Evolutionary conservation across 2,329 filamentous ascomycete genomes (phyloP).

Genomic region (Botryotinia globosa): DNA sequence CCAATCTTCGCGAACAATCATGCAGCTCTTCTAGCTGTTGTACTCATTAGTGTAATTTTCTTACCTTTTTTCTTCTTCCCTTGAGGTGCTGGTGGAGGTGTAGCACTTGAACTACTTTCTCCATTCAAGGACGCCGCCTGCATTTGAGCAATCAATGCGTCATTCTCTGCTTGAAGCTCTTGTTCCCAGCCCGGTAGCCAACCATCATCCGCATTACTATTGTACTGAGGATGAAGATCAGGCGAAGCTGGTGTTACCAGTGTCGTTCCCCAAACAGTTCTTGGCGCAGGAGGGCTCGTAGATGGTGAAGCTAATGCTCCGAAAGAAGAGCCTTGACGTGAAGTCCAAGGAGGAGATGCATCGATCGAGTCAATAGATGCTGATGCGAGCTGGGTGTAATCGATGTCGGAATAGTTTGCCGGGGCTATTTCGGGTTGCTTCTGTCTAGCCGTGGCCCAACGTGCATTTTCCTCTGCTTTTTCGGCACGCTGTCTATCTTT

Average conservation of each 20-base stretch:
- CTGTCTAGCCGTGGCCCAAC: constrained; percentile 57
- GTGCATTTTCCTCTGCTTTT: constrained; percentile 64
- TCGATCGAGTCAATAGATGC: constrained; percentile 47
- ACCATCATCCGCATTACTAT: constrained; percentile 61
- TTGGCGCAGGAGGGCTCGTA: constrained; percentile 71
- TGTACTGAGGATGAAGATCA: constrained; percentile 44
- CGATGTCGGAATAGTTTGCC: constrained; percentile 51
- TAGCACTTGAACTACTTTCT: constrained; percentile 23
- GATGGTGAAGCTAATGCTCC: constrained; percentile 72
- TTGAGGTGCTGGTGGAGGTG: constrained; percentile 11
- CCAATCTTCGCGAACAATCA: constrained; percentile 27
- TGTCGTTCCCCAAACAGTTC: constrained; percentile 91
- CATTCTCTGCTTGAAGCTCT: constrained; percentile 63
- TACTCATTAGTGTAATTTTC: constrained; percentile 72
- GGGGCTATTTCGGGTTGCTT: constrained; percentile 50
- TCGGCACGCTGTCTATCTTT: constrained; percentile 67
- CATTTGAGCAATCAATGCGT: constrained; percentile 54
- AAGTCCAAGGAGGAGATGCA: constrained; percentile 50
- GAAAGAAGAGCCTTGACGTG: constrained; percentile 60
- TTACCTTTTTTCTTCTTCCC: constrained; percentile 67
- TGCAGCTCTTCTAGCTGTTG: constrained; percentile 45
- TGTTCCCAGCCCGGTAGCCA: constrained; percentile 85
- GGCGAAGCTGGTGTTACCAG: constrained; percentile 59
- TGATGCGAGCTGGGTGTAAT: constrained; percentile 66
- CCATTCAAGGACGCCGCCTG: constrained; percentile 50